Evolutionary conservation across 2,329 filamentous ascomycete genomes (phyloP).

Genomic region (Ophiostoma ips): DNA sequence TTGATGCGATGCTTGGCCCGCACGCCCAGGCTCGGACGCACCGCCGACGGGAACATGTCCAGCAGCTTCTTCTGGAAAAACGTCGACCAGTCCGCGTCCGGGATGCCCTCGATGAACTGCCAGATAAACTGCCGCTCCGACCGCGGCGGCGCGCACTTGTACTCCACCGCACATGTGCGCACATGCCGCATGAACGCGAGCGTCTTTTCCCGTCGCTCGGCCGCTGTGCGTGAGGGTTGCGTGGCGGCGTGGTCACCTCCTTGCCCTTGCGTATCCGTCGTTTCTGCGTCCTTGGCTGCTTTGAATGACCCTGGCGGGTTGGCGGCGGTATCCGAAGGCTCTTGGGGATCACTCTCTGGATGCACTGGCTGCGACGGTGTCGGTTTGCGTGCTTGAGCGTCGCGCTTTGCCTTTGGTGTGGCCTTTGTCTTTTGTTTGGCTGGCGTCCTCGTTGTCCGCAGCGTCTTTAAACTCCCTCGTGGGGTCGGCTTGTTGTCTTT

Average conservation of each 20-base stretch:
- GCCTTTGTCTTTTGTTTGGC: not conserved
- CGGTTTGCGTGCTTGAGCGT: not conserved
- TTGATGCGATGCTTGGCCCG: conserved; percentile 12
- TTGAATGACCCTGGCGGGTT: not conserved
- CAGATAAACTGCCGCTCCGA: conserved; percentile 14
- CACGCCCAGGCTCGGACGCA: conserved; percentile 8
- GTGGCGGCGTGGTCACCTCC: not conserved
- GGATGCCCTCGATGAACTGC: conserved; percentile 12
- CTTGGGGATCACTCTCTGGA: not conserved
- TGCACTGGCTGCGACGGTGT: not conserved
- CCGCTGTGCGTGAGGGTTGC: not conserved
- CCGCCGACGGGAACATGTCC: conserved; percentile 5
- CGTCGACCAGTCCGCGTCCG: conserved; percentile 8
- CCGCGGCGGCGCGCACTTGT: conserved; percentile 5
- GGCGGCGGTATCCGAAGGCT: not conserved
- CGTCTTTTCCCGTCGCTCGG: not conserved
- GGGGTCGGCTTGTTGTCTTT: not conserved
- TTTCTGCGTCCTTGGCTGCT: not conserved
- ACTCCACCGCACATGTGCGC: not conserved
- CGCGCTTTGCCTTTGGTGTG: not conserved
- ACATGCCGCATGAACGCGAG: conserved; percentile 8
- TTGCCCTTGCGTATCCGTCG: too few relatives aligned
- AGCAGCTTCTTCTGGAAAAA: conserved; percentile 11
- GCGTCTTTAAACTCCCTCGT: not conserved
- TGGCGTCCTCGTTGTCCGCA: not conserved